Conservation (phyloP, 2,329 filamentous ascomycete species). For the Diaporthe ilicicola region DNA sequence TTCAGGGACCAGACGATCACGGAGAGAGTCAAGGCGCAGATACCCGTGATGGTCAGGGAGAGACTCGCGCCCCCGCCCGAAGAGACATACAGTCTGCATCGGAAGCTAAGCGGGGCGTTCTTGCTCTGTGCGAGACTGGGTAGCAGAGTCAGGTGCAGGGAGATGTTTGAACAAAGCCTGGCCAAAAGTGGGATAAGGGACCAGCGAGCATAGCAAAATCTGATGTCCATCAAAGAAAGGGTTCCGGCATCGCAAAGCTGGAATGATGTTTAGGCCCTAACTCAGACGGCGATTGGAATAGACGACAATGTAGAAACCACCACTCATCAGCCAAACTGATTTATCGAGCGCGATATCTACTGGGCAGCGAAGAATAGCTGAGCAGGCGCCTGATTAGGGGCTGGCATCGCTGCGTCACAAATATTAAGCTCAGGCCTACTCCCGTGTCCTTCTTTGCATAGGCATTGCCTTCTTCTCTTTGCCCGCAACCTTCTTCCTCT, state of each 20-base stretch:
- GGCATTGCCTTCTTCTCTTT: slow-evolving; percentile 86
- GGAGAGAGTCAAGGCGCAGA: slow-evolving; percentile 85
- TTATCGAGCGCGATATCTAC: background rate
- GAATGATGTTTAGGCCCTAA: background rate
- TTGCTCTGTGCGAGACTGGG: slow-evolving; percentile 87
- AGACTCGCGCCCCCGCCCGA: slow-evolving; percentile 90
- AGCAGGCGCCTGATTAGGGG: background rate
- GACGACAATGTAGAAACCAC: background rate
- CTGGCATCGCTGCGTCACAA: background rate
- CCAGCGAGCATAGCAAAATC: background rate
- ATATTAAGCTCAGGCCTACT: slow-evolving; percentile 27
- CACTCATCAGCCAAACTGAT: background rate
- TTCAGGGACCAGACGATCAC: slow-evolving; percentile 96
- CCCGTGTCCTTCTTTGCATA: slow-evolving; percentile 54
- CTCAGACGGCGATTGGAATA: background rate
- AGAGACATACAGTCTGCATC: slow-evolving; percentile 95
- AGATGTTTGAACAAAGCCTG: slow-evolving; percentile 75
- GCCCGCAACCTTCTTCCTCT: slow-evolving; percentile 85
- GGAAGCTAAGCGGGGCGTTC: slow-evolving; percentile 95
- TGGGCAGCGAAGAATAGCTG: background rate
- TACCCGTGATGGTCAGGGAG: slow-evolving; percentile 93
- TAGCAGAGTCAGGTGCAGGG: slow-evolving; percentile 81
- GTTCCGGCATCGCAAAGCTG: no score
- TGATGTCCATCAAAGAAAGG: background rate
- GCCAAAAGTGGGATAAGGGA: slow-evolving; percentile 43